Evolutionary conservation across 2,329 filamentous ascomycete genomes (phyloP), one percentile per base, ranked within the genome.

Genomic region (Fusarium papillatum): DNA sequence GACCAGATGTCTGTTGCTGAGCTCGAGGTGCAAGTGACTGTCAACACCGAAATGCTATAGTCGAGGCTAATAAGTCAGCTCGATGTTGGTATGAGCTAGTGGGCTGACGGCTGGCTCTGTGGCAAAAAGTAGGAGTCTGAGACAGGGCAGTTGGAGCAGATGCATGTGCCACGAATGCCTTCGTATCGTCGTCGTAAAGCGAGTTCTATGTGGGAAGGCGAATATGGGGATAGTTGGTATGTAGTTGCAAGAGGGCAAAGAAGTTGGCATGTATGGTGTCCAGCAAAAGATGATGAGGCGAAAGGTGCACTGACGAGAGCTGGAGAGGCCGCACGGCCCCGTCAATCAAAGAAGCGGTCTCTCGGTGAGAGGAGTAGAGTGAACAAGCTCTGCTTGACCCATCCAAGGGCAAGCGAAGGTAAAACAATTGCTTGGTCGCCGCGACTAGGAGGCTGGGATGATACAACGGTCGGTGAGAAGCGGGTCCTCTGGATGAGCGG

Each of bases 401-500:
- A 62, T 72, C 41, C 73, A 70, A 74, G 66, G 71, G 31, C 57
- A 68, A 73, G 60, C 50, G 68, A 71, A 62, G 64, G 68, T 55
- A 71, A 71, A 71, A 26, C 61, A 68, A 48, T 66, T 74, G 69
- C 69, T 66, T 69, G 62, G 71, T 73, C 68, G 71, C 70, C 68
- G 60, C 43, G 59, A 64, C 50, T 53, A 73, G 78, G 73, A 77
- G 78, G 76, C 63, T 79, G 78, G 78, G 77, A 77, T 72, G 67
- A 65, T 72, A 70, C 67, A 77, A 75, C 74, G 74, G 74, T 77
- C 74, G 74, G 74, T 76, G 74, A 77, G 69, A 72, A 77, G 78
- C 76, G 78, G 78, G 78, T 79, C 78, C 74, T 66, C 43, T 76
- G 65, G 66, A 76, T 68, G 68, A 77, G 74, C 71, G 73, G 75